phyloP scores from a whole-genome alignment of 2,329 filamentous ascomycete species.

The Colletotrichum chrysophilum region DNA sequence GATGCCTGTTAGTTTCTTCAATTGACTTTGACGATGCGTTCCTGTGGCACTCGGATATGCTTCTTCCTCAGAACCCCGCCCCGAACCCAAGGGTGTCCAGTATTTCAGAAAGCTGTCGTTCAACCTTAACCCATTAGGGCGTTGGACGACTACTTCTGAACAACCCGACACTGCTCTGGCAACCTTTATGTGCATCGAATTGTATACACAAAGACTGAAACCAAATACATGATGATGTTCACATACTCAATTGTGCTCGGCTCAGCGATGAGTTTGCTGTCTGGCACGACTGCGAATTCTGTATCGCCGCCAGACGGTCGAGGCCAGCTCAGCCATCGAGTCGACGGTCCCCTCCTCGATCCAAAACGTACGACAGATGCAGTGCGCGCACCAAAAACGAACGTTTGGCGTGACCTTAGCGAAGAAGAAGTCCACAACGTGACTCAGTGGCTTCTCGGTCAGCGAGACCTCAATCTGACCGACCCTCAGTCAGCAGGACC shows the following conservation, averaged over 20 bases:
- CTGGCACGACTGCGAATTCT: background rate
- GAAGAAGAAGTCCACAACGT: constrained; percentile 41
- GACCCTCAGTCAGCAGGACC: constrained; percentile 32
- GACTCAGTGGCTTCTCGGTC: constrained; percentile 42
- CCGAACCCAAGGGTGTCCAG: background rate
- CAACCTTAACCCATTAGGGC: background rate
- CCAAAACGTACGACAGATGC: background rate
- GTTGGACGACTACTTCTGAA: background rate
- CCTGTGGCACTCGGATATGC: background rate
- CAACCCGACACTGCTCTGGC: background rate
- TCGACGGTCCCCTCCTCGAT: background rate
- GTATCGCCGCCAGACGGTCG: background rate
- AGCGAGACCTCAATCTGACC: constrained; percentile 45
- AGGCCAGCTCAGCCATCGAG: background rate
- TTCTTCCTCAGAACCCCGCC: background rate
- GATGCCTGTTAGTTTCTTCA: background rate
- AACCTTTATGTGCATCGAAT: background rate
- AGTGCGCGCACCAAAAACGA: constrained; percentile 42
- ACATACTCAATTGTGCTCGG: background rate
- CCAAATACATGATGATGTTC: background rate
- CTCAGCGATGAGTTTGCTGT: background rate
- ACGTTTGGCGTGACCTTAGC: constrained; percentile 43
- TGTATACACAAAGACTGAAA: background rate
- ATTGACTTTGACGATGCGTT: background rate
- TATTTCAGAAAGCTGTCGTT: background rate